These are phyloP conservation scores for Podosphaera aphanis DNA, from an alignment of 2,329 filamentous ascomycete species.

Conservation along the genomic window DNA sequence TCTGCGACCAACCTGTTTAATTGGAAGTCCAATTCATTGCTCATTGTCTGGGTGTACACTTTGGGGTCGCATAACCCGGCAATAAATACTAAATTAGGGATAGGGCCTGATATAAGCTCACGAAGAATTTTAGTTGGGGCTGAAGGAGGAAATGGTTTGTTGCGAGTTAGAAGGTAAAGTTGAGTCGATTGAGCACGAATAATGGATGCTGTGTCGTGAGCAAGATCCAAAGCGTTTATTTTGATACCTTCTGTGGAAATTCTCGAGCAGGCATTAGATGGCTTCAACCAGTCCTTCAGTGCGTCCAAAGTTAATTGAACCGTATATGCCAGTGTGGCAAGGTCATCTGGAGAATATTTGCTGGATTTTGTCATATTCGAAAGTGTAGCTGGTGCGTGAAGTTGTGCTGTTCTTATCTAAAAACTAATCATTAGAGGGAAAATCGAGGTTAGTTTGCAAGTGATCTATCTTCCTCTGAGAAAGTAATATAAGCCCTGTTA, in stretches of 20 bases:
- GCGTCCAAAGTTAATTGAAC: too few relatives aligned
- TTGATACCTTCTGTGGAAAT: background rate
- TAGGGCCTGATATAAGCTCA: conserved; percentile 46
- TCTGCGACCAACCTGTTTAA: conserved; percentile 38
- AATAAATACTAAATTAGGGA: conserved; percentile 51
- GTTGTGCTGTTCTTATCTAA: too few relatives aligned
- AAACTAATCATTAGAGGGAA: too few relatives aligned
- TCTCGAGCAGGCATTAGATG: too few relatives aligned
- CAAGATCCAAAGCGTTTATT: conserved; percentile 38
- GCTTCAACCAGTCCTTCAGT: too few relatives aligned
- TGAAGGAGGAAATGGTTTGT: conserved; percentile 61
- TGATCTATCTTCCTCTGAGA: too few relatives aligned
- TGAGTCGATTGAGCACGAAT: conserved; percentile 72
- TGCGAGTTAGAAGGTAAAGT: conserved; percentile 66
- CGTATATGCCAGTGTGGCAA: too few relatives aligned
- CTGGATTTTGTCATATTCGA: too few relatives aligned
- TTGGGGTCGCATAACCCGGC: conserved; percentile 38
- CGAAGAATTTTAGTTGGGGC: conserved; percentile 48
- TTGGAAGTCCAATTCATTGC: conserved; percentile 36
- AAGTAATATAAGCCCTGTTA: too few relatives aligned
- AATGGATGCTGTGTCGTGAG: conserved; percentile 47
- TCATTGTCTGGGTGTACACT: conserved; percentile 38
- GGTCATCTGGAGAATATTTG: too few relatives aligned
- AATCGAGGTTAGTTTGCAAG: too few relatives aligned
- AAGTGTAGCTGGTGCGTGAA: too few relatives aligned